phyloP scores from a whole-genome alignment of 768 basidiomycete genomes.

The Lyophyllum atratum region DNA sequence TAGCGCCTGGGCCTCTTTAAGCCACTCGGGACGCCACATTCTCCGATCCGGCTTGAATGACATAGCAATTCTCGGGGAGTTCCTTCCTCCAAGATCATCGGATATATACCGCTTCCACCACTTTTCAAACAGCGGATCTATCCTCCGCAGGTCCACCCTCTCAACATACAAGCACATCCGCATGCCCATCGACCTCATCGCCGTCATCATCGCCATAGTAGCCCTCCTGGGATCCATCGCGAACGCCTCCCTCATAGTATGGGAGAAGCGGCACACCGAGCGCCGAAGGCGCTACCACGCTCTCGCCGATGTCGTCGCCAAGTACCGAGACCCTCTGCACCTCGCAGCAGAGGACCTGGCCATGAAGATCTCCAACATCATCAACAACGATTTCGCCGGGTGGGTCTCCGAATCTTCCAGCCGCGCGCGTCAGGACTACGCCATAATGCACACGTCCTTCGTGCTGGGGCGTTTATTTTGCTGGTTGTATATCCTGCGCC shows the following conservation, averaged over 20 bases:
- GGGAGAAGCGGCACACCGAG: background rate
- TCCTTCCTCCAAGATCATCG: no score
- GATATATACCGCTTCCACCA: no score
- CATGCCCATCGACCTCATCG: background rate
- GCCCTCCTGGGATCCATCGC: background rate
- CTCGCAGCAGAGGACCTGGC: background rate
- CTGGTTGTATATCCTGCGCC: background rate
- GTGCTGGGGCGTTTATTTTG: background rate
- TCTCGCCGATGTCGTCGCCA: background rate
- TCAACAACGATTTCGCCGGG: background rate
- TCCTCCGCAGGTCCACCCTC: no score
- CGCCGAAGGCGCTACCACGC: background rate
- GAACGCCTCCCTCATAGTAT: background rate
- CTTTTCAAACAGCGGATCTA: no score
- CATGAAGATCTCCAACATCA: background rate
- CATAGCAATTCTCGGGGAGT: no score
- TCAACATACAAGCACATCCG: no score
- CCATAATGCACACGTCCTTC: background rate
- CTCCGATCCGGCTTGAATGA: no score
- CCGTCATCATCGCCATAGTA: background rate
- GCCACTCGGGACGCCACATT: no score
- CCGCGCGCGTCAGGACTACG: background rate
- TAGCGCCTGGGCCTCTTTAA: no score
- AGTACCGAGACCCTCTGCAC: background rate
- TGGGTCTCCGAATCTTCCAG: background rate